Conservation (phyloP, 192 early-diverging fungal genomes). For the Podila horticola region DNA sequence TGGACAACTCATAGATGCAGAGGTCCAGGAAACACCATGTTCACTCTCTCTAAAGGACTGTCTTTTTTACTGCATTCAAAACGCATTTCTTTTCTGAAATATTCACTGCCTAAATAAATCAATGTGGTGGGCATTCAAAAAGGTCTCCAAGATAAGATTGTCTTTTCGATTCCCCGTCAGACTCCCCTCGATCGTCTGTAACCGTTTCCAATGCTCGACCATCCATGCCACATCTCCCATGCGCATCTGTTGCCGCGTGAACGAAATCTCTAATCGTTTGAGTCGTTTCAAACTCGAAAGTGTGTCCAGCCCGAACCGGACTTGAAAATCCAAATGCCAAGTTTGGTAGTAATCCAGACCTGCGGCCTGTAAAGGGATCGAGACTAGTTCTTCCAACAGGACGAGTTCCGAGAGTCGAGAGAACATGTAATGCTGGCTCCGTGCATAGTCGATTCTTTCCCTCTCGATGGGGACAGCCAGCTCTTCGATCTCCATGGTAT, state of each 20-base stretch:
- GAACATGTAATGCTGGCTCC: constrained; percentile 7
- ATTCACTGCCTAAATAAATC: neutral
- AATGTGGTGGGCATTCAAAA: constrained; percentile 5
- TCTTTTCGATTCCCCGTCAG: neutral
- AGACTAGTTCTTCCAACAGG: constrained; percentile 5
- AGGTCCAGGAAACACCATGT: too few relatives aligned
- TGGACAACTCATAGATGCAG: too few relatives aligned
- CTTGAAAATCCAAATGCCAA: constrained; percentile 10
- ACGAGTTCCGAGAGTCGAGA: constrained; percentile 13
- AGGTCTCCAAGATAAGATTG: neutral
- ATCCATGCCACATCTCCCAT: constrained; percentile 1
- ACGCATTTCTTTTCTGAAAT: too few relatives aligned
- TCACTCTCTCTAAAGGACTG: too few relatives aligned
- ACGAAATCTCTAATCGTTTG: constrained; percentile 3
- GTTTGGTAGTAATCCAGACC: constrained; percentile 1
- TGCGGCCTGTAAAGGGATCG: constrained; percentile 13
- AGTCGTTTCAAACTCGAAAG: constrained; percentile 2
- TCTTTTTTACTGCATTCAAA: too few relatives aligned
- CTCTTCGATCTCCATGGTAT: neutral
- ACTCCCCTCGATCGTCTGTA: constrained; percentile 7
- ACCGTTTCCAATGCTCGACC: neutral
- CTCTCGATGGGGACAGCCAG: neutral
- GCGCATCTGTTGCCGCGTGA: constrained; percentile 4
- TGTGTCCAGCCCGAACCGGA: neutral
- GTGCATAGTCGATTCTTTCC: neutral